Conservation (phyloP, 2,329 filamentous ascomycete species). For the Magnaporthales sp. region DNA sequence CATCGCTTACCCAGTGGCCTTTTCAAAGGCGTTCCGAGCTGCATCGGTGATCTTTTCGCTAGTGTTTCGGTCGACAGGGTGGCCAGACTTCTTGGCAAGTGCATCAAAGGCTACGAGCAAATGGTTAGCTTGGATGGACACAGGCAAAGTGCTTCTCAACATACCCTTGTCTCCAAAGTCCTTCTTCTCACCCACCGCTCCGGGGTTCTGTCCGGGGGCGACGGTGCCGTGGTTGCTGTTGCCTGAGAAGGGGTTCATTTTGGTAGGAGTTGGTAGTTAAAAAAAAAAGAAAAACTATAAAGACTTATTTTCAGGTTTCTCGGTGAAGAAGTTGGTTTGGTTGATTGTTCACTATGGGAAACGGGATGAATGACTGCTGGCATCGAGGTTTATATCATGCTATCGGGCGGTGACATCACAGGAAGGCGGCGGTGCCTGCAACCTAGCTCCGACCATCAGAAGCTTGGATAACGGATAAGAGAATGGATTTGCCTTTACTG, state of each 20-base stretch:
- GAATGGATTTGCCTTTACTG: not conserved
- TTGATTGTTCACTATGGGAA: not conserved
- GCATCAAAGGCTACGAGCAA: constrained; percentile 13
- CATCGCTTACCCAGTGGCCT: constrained; percentile 24
- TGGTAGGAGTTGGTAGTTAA: not conserved
- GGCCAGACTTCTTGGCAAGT: constrained; percentile 17
- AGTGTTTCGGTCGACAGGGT: constrained; percentile 13
- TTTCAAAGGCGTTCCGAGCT: constrained; percentile 24
- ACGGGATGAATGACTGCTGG: not conserved
- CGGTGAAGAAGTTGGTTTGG: no score
- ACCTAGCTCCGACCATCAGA: not conserved
- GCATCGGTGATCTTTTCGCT: constrained; percentile 25
- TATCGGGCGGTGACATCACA: not conserved
- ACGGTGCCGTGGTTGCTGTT: not conserved
- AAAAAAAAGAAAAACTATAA: no score
- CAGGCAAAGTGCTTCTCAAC: not conserved
- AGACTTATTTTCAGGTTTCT: no score
- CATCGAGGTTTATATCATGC: not conserved
- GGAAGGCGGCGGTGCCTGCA: not conserved
- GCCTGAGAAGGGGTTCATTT: not conserved
- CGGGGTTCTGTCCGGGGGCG: not conserved
- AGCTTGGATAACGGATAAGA: not conserved
- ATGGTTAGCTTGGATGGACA: not conserved
- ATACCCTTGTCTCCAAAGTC: constrained; percentile 18
- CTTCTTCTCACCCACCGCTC: constrained; percentile 6